A percentile compares a stretch with the other conserved stretches of the same genome.
phyloP scores from a whole-genome alignment of 352 stramenopile species.

The Globisporangium spinosum region DNA sequence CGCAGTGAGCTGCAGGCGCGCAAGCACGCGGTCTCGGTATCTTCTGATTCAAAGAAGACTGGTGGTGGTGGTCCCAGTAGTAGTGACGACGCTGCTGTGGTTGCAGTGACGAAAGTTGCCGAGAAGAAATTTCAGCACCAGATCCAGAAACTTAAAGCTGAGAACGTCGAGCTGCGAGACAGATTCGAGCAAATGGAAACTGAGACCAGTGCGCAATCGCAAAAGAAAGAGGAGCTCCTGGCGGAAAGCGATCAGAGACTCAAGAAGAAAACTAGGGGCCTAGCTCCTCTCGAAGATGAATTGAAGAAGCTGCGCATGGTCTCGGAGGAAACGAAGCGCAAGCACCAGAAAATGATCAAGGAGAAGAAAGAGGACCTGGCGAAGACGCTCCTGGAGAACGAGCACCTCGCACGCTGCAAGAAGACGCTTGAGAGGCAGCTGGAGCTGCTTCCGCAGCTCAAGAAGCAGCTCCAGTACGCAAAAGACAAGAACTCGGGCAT shows the following conservation, averaged over 20 bases:
- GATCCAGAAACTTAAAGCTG: constrained; percentile 26
- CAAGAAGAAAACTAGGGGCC: constrained; percentile 22
- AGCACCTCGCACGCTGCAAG: constrained; percentile 26
- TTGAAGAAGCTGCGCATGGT: constrained; percentile 29
- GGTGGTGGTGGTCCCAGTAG: background rate
- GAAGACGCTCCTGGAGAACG: constrained; percentile 49
- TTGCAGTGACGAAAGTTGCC: constrained; percentile 23
- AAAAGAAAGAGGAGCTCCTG: constrained; percentile 18
- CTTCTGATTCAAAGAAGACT: constrained; percentile 14
- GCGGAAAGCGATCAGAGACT: constrained; percentile 22
- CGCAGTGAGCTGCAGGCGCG: constrained; percentile 24
- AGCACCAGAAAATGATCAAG: constrained; percentile 43
- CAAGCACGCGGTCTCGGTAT: constrained; percentile 7
- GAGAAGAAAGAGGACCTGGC: constrained; percentile 56
- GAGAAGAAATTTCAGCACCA: constrained; percentile 37
- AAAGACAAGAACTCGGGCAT: constrained; percentile 38
- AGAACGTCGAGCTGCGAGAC: constrained; percentile 15
- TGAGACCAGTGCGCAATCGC: constrained; percentile 29
- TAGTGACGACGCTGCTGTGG: constrained; percentile 7
- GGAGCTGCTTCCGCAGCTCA: constrained; percentile 47
- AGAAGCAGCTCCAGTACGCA: constrained; percentile 43
- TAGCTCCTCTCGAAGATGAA: constrained; percentile 25
- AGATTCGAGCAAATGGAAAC: constrained; percentile 27
- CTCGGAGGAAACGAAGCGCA: constrained; percentile 30
- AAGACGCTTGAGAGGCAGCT: constrained; percentile 34